Base-by-base conservation (phyloP, 495 filamentous ascomycete species). In the Saxophila tyrrhenica region DNA sequence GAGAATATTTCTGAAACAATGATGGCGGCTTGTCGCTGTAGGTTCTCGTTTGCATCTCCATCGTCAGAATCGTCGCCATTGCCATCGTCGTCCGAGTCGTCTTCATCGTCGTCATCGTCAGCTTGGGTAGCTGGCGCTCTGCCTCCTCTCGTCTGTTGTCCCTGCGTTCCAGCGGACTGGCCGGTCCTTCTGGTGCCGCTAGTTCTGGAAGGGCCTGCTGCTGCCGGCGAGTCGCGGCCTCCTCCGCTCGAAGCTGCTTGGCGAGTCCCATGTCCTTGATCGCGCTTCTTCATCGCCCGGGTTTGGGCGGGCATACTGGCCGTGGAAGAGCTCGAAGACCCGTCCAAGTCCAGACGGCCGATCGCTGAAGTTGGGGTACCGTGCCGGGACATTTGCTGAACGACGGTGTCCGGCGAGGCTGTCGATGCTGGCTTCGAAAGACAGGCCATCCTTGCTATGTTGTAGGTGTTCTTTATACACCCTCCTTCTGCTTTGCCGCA, bases 351-450 rank as follows among this genome's bases (percentile, higher is more conserved):
- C 41, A 44, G 17, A n/a, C 41, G 41, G 41, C 46, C 29, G 1
- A 55, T 32, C 3, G 20, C 53, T 8, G 25, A 54, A 9, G 25
- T 39, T 15, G 53, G 53, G 16, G 46, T 43, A 19, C 21, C 50
- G 45, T 49, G 17, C 43, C 53, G 49, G 24, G 53, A 43, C 53
- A 44, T 44, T 44, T 5, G 41, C 19, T 44, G 8, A 44, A 44
- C 41, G 19, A 17, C 7, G 17, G 8, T 17, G 41, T 17, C 3
- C 16, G 5, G 17, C n/a, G 41, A 44, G 41, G 7, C 29, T 35
- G 29, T 35, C 5, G 29, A 5, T 13, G 29, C 7, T n/a, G n/a
- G 41, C 41, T 3, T n/a, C n/a, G 41, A 44, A 3, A 44, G 19
- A 21, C 8, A 9, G 5, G 3, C 16, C 19, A 44, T 44, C 41